These are phyloP conservation scores for Ceratobasidium sp. DNA, from an alignment of 1,284 basidiomycete genomes.

Conservation along the genomic window DNA sequence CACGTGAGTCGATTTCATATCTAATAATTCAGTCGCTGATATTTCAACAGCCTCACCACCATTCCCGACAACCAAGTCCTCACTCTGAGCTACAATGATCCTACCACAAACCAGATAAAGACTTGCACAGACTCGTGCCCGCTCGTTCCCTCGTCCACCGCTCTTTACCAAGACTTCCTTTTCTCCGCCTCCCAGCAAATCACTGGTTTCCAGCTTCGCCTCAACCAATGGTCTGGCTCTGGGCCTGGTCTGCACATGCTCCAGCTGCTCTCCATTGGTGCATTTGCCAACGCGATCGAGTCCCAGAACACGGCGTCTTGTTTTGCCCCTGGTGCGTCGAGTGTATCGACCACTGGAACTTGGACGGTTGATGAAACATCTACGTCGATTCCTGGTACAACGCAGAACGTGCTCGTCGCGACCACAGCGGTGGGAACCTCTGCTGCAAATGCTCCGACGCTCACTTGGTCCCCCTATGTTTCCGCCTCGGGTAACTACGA, in stretches of 20 bases:
- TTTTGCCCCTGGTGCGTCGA: constrained; percentile 78
- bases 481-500: constrained; percentile 89
- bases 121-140: constrained; percentile 82
- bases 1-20: constrained; percentile 66
- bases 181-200: constrained; percentile 74
- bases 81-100: constrained; percentile 83
- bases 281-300: constrained; percentile 80
- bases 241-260: constrained; percentile 89
- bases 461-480: constrained; percentile 93
- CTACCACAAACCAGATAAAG: constrained; percentile 75
- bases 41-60: constrained; percentile 74
- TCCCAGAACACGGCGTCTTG: constrained; percentile 77
- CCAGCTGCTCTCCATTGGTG: constrained; percentile 91
- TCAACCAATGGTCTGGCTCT: constrained; percentile 81
- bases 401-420: constrained; percentile 80
- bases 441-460: constrained; percentile 72
- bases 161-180: constrained; percentile 91
- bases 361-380: constrained; percentile 75
- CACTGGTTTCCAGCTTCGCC: constrained; percentile 86
- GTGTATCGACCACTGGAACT: constrained; percentile 71
- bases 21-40: constrained; percentile 30
- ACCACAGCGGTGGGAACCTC: constrained; percentile 75
- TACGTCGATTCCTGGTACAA: constrained; percentile 84
- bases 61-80: constrained; percentile 90
- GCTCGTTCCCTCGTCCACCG: constrained; percentile 75